Base-by-base conservation (phyloP, 257 asterid genomes). In the Solanum virginianum region DNA sequence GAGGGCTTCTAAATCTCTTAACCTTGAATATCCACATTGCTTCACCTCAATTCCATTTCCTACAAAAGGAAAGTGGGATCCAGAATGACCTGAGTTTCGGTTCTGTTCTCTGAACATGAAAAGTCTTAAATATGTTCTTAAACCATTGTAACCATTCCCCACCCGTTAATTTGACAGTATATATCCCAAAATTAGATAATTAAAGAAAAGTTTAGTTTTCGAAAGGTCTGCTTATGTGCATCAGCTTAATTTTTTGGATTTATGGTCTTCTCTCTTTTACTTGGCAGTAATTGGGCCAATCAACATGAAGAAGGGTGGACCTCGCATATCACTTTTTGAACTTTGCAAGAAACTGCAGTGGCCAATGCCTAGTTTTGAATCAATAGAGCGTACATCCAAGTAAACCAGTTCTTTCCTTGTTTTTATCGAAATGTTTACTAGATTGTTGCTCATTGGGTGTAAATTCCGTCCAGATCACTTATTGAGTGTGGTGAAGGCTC, bases 301-400 rank as follows among this genome's bases (percentile, higher is more conserved):
- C 80, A 87, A 87, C 87, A 89, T 87, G 94, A 92, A 86, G 88
- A 97, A 94, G 92, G 99, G 99, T 63, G 99, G 98, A 83, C 98
- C 99, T 6, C 91, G 99, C 66, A 85, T 13, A 10, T 87, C 98
- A 7, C 92, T 97, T 43, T 92, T 80, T 77, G 89, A 84, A 18
- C 93, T 97, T 26, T 97, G 99, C 95, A 95, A 87, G 91, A 90
- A 82, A 53, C 89, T 85, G 68, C 97, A 95, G 70, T 93, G 97
- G 98, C 99, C 98, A 29, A 86, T 92, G 95, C 99, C 99, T 62
- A 70, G 90, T 72, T 93, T 92, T 36, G 87, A 92, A 6, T 77
- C 95, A 13, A 86, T 54, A 1, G 98, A 97, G 91, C 87, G 70
- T 75, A 97, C 91, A 87, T 97, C 95, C 12, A 95, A 94, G 99